These are phyloP conservation scores for Russula foetens DNA, from an alignment of 768 basidiomycete species.

Conservation along the genomic window DNA sequence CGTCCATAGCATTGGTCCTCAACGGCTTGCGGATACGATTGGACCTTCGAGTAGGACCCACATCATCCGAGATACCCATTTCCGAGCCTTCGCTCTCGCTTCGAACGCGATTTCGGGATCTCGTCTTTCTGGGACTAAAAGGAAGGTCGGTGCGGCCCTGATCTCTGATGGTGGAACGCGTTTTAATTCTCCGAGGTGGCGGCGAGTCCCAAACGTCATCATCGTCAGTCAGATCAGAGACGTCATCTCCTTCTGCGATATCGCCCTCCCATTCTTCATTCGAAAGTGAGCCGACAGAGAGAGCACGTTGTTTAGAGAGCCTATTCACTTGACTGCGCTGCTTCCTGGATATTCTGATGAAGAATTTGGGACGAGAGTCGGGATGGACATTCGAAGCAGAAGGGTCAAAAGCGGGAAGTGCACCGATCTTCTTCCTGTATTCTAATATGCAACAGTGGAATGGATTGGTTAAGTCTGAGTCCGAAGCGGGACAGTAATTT, in stretches of 20 bases:
- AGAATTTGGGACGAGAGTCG: conserved; percentile 42
- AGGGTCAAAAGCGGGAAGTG: conserved; percentile 51
- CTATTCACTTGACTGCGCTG: conserved; percentile 13
- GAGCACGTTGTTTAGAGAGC: not conserved
- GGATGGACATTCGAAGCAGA: conserved; percentile 50
- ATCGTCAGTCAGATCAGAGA: conserved; percentile 12
- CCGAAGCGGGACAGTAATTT: not conserved
- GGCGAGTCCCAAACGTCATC: conserved; percentile 8
- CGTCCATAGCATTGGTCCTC: conserved; percentile 28
- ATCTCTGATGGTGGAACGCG: conserved; percentile 8
- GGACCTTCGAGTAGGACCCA: conserved; percentile 35
- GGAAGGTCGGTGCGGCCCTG: conserved; percentile 37
- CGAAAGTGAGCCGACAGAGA: conserved; percentile 19
- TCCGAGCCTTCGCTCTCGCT: conserved; percentile 33
- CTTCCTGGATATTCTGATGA: conserved; percentile 25
- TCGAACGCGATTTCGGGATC: conserved; percentile 31
- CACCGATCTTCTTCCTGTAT: conserved; percentile 34
- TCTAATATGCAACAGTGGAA: conserved; percentile 30
- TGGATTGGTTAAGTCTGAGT: not conserved
- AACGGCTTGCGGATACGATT: conserved; percentile 36
- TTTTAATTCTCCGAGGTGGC: conserved; percentile 13
- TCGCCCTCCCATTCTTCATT: conserved; percentile 30
- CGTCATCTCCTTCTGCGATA: conserved; percentile 15
- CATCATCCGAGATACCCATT: conserved; percentile 17
- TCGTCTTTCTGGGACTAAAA: conserved; percentile 61